phyloP scores from a whole-genome alignment of 139 green algal species.

The Chlorella sorokiniana region DNA sequence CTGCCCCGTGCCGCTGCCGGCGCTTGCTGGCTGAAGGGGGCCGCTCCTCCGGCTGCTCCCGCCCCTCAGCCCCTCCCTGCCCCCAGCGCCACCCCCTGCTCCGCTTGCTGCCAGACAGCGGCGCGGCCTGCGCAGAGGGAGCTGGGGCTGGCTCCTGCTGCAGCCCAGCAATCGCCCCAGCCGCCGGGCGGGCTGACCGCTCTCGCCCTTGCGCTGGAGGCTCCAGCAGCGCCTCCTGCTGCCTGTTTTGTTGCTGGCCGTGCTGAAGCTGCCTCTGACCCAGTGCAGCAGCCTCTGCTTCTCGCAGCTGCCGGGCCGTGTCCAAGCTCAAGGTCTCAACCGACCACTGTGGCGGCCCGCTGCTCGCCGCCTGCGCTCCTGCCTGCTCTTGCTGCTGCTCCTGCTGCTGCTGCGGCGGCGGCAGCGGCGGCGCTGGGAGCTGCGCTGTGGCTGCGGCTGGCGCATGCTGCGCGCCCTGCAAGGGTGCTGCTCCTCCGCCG shows the following conservation, averaged over 20 bases:
- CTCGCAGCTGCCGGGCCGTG: neutral
- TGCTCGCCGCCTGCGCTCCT: neutral
- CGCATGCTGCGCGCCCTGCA: neutral
- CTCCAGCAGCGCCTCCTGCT: neutral
- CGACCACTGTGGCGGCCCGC: neutral
- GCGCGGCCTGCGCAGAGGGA: neutral
- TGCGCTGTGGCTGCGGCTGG: neutral
- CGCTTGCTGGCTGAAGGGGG: neutral
- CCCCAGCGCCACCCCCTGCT: neutral
- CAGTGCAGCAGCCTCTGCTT: neutral
- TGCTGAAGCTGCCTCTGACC: neutral
- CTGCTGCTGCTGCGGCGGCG: neutral
- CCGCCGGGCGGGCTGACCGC: neutral
- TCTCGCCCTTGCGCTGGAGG: neutral
- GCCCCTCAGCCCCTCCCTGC: neutral
- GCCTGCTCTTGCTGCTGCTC: neutral
- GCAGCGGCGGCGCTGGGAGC: neutral
- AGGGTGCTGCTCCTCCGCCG: too few species aligned
- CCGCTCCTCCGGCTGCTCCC: neutral
- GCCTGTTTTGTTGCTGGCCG: constrained; percentile 4
- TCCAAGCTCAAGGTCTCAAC: constrained; percentile 3
- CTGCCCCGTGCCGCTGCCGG: neutral
- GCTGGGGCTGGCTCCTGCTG: neutral
- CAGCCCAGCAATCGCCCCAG: neutral
- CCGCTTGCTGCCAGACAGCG: constrained; percentile 18